phyloP scores from a whole-genome alignment of 192 early-diverging fungal species.

The Funneliformis mosseae region DNA sequence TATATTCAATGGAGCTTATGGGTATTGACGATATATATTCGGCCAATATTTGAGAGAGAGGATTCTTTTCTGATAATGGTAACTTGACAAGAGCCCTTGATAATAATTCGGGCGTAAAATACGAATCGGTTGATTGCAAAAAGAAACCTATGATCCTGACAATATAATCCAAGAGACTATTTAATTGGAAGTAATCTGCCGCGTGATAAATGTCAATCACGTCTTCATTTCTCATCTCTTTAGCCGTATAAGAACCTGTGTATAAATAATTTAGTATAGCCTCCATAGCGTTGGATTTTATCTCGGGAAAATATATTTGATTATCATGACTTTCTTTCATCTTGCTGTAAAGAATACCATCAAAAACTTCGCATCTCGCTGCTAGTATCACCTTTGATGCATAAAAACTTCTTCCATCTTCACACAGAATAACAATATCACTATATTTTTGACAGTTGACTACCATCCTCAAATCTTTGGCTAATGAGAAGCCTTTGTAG shows the following conservation, averaged over 20 bases:
- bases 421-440: background rate
- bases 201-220: background rate
- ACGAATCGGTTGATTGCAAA: background rate
- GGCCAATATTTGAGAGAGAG: background rate
- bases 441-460: conserved; percentile 1
- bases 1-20: background rate
- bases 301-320: conserved; percentile 5
- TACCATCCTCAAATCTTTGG: background rate
- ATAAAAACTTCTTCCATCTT: background rate
- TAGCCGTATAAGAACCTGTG: background rate
- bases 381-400: background rate
- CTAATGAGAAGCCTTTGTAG: background rate
- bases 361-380: conserved; percentile 6
- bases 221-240: background rate
- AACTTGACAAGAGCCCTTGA: background rate
- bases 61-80: background rate
- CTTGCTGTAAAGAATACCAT: conserved; percentile 12
- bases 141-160: background rate
- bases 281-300: background rate
- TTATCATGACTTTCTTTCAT: conserved; percentile 28
- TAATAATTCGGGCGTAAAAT: background rate
- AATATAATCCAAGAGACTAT: background rate
- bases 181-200: conserved; percentile 25
- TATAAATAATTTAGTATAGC: conserved; percentile 11
- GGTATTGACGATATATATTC: background rate